Base-by-base conservation (phyloP, 129 eudicot genomes). In the Lactuca sativa region DNA sequence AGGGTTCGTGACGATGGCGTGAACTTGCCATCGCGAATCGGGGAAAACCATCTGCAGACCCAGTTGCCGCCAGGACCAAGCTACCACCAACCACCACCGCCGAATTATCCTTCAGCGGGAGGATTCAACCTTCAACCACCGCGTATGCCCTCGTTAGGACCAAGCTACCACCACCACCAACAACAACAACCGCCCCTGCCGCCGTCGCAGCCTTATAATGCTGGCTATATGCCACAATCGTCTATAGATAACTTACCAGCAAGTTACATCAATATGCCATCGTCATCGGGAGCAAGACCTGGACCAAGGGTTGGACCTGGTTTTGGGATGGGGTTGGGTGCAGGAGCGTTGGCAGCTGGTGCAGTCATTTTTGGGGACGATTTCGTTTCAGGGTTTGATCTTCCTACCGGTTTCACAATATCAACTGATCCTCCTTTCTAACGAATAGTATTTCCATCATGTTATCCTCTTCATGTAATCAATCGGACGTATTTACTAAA, bases 281-380 rank as follows among this genome's bases (percentile, higher is more conserved):
- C 84, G 37, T 60, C 82, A 41, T 78, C 89, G 2, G 86, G 82
- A 38, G 69, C 79, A 7, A 82, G 81, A 40, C 59, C 80, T 15
- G 87, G 89, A 71, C 73, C 70, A 2, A 70, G 72, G 13, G 69
- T 38, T 34, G 78, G 90, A 61, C 82, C 86, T 43, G 92, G 95
- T 64, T 85, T 91, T 47, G 96, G 86, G 51, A 77, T 80, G 88
- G 96, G 96, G 59, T 49, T 88, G 64, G 97, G 97, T 40, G 97
- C 93, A 1, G 97, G 97, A 74, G 96, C 93, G 38, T 75, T 91
- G 77, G 97, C 96, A 40, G 93, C 97, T 10, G 96, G 96, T 68
- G 87, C 97, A 32, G 84, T 85, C 56, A 88, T 91, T 56, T 91
- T 88, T 62, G 97, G 97, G 48, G 96, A 91, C 66, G 91, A 91